Conservation (phyloP, 2,329 filamentous ascomycete genomes). For the Mariannaea elegans region DNA sequence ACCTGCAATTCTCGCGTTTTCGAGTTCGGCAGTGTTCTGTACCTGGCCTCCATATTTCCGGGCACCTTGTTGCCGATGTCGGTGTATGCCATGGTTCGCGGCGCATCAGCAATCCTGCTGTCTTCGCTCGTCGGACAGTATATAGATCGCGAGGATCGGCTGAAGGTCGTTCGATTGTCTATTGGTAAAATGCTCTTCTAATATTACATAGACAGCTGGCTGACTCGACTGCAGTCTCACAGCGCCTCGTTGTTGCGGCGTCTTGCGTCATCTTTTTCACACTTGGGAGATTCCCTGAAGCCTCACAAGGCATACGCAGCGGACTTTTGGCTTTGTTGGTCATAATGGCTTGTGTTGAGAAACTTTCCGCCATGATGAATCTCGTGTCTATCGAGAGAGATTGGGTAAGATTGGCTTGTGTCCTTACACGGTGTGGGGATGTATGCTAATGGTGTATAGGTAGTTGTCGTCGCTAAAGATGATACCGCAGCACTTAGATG, state of each 20-base stretch:
- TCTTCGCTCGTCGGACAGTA: conserved; percentile 65
- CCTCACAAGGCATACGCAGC: conserved; percentile 17
- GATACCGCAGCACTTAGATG: conserved; percentile 29
- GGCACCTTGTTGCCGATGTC: conserved; percentile 72
- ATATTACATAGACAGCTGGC: not conserved
- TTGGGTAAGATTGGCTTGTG: conserved; percentile 59
- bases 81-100: conserved; percentile 72
- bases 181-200: conserved; percentile 45
- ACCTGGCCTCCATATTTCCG: conserved; percentile 63
- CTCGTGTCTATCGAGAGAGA: conserved; percentile 75
- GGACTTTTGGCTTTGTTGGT: conserved; percentile 50
- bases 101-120: conserved; percentile 64
- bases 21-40: conserved; percentile 69
- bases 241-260: conserved; percentile 55
- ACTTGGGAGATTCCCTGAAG: conserved; percentile 16
- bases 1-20: conserved; percentile 72
- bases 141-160: conserved; percentile 65
- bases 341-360: conserved; percentile 73
- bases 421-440: not conserved
- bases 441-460: conserved; percentile 26
- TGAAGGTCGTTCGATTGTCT: conserved; percentile 60
- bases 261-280: conserved; percentile 58
- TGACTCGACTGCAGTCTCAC: conserved; percentile 40
- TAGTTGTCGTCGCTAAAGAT: conserved; percentile 41
- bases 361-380: conserved; percentile 71